Evolutionary conservation across 345 rosid genomes (phyloP).

Genomic region (thale cress (Arabidopsis thaliana)): TAIR10.1 NC_003071.7:7851501-7852000

Average conservation of each 20-base stretch:
- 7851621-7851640: conserved; percentile 60
- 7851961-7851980: too few relatives aligned
- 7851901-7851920: too few relatives aligned
- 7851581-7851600: conserved; percentile 25
- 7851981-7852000: too few relatives aligned
- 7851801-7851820: too few relatives aligned
- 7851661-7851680: conserved; percentile 59
- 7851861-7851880: too few relatives aligned
- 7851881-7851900: too few relatives aligned
- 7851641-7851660: conserved; percentile 75
- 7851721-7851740: not conserved
- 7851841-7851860: too few relatives aligned
- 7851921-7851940: too few relatives aligned
- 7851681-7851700: conserved; percentile 50
- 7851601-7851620: conserved; percentile 35
- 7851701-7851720: not conserved
- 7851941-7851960: too few relatives aligned
- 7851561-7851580: conserved; percentile 20
- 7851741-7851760: not conserved
- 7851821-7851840: too few relatives aligned
- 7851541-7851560: not conserved
- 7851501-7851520: conserved; percentile 14
- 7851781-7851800: too few relatives aligned
- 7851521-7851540: conserved; percentile 14
- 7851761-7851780: too few relatives aligned